A percentile compares a stretch with the other conserved stretches of the same genome.
Evolutionary conservation across 208 protist genomes (phyloP).

Genomic region (Trypanosoma grayi): DNA sequence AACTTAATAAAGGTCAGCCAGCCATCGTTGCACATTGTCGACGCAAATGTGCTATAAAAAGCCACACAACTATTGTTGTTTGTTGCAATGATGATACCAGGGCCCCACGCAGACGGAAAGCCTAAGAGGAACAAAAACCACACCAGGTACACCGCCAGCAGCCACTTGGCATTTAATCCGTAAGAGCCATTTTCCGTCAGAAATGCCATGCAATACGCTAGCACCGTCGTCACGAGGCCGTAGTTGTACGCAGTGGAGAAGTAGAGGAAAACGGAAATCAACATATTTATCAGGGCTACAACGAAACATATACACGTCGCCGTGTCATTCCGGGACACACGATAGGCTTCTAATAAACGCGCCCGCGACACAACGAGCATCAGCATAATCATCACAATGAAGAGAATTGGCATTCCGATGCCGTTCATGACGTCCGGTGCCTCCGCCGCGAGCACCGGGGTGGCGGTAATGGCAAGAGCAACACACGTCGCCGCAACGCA

Average conservation of each 20-base stretch:
- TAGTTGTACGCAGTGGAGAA: conserved; percentile 16
- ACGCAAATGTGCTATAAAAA: conserved; percentile 11
- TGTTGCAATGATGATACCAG: conserved; percentile 7
- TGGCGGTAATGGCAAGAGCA: neutral
- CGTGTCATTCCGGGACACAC: neutral
- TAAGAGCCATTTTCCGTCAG: neutral
- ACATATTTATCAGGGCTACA: conserved; percentile 4
- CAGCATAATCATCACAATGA: conserved; percentile 3
- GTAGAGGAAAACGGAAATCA: conserved; percentile 18
- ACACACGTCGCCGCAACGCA: neutral
- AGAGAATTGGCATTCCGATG: conserved; percentile 23
- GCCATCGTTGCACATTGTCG: conserved; percentile 10
- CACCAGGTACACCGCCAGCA: conserved; percentile 4
- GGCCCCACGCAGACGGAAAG: conserved; percentile 6
- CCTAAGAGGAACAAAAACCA: conserved; percentile 17
- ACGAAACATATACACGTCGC: neutral
- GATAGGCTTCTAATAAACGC: neutral
- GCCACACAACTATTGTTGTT: neutral
- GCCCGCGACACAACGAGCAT: neutral
- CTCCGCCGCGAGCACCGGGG: neutral
- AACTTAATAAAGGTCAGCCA: conserved; percentile 18
- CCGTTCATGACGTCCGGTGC: conserved; percentile 5
- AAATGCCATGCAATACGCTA: conserved; percentile 9
- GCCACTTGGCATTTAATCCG: neutral
- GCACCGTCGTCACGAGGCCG: conserved; percentile 10